Conservation (phyloP, 129 eudicot species). For the Tagetes erecta region DNA sequence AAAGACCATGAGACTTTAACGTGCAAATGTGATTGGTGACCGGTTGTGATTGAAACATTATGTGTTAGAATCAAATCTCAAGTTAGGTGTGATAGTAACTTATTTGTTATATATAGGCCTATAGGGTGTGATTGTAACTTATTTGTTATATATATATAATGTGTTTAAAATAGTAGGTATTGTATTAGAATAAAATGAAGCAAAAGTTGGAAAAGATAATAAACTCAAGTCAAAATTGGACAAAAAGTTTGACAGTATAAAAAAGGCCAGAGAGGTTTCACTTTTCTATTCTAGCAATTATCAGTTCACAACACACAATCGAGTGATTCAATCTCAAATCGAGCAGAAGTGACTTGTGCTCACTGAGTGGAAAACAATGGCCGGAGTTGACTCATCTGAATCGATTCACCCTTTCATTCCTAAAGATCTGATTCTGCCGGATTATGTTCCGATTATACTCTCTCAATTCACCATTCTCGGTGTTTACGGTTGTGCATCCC, state of each 20-base stretch:
- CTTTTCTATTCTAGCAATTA: neutral
- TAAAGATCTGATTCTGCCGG: constrained; percentile 60
- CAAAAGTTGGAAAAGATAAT: too few relatives aligned
- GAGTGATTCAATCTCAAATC: neutral
- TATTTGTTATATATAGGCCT: too few relatives aligned
- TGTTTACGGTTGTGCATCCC: constrained; percentile 52
- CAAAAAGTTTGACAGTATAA: neutral
- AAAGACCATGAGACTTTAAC: too few relatives aligned
- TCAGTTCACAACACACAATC: neutral
- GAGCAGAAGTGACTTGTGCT: constrained; percentile 27
- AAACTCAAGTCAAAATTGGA: neutral
- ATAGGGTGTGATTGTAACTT: too few relatives aligned
- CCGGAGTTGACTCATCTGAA: constrained; percentile 29
- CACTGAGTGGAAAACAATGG: neutral
- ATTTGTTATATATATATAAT: too few relatives aligned
- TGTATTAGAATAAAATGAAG: too few relatives aligned
- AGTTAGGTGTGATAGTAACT: too few relatives aligned
- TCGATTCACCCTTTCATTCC: constrained; percentile 71
- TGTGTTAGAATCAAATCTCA: too few relatives aligned
- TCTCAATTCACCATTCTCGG: constrained; percentile 57
- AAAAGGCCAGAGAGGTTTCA: neutral
- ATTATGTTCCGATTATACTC: constrained; percentile 63
- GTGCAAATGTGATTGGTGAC: too few relatives aligned
- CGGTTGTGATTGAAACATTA: too few relatives aligned
- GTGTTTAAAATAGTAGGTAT: too few relatives aligned